Evolutionary conservation across 2,329 filamentous ascomycete genomes (phyloP), one percentile per base, ranked within the genome.

Genomic region (Coleophoma crateriformis): DNA sequence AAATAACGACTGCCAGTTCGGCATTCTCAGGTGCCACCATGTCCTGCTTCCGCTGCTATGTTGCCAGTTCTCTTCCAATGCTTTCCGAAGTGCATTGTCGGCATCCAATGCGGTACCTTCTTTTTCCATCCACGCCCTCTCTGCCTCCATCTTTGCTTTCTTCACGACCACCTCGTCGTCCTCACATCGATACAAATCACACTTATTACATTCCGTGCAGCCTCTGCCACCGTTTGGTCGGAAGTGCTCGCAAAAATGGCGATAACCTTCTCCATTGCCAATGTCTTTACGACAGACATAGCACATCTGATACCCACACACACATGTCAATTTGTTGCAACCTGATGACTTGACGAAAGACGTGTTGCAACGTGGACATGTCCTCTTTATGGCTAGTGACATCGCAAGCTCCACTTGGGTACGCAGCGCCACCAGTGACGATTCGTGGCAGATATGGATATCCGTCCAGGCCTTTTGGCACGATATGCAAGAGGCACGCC

Each of bases 271-370:
- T 3, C 71, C 70, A 45, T 79, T 73, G 49, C 75, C 72, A 43
- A 86, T 81, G 61, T 89, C 84, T 58, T 85, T 85, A 38, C 94
- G 88, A 68, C 94, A 99, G 43, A 97, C 82, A 64, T 99, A 99
- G 67, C 94, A 99, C 92, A 97, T 97, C 59, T 88, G 87, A 70
- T 97, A 97, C 8, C 94, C 94, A 68, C 94, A 99, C 14, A 90
- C 84, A 65, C 94, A 97, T 6, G 90, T 92, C 38, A 99, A 78
- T 71, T 97, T 97, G 74, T 99, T 99, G 78, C 94, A 99, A 61
- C 94, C 94, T 22, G 85, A 84, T 7, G 84, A 86, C 68, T 97
- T 97, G 69, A 99, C 88, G 66, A 97, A 97, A 14, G 85, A 88
- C 10, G 91, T 88, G 58, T 88, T 86, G 73, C 94, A 99, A 44